A percentile compares a stretch with the other conserved stretches of the same genome.
Conservation (phyloP, 2,329 filamentous ascomycete genomes). For the Calonectria pauciramosa region DNA sequence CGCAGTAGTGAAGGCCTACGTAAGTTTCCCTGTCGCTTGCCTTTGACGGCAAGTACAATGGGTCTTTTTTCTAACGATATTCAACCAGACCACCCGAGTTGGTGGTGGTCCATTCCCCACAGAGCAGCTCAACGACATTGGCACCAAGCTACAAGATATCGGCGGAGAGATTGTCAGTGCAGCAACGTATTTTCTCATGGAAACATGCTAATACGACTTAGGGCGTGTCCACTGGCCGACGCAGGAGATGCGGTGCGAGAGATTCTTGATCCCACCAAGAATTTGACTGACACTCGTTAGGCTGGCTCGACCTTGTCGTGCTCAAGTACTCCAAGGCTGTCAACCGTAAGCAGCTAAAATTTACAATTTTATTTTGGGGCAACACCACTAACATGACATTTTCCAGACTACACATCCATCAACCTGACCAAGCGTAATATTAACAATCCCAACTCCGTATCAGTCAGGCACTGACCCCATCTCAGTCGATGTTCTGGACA, state of each 20-base stretch:
- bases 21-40: background rate
- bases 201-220: background rate
- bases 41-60: background rate
- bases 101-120: background rate
- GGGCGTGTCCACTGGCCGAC: background rate
- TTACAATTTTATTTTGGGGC: too few relatives aligned
- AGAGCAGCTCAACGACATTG: background rate
- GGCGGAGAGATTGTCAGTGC: background rate
- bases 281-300: background rate
- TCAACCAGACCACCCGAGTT: background rate
- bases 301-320: background rate
- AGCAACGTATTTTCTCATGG: background rate
- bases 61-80: background rate
- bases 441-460: background rate
- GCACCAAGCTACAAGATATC: background rate
- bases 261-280: background rate
- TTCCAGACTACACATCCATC: background rate
- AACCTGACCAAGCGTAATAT: background rate
- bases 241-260: background rate
- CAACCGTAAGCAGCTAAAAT: background rate
- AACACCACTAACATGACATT: background rate
- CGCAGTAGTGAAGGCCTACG: background rate
- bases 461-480: background rate
- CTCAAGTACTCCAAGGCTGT: background rate
- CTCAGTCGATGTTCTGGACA: background rate